phyloP scores from a whole-genome alignment of 768 basidiomycete species.

The Suillus placidus region DNA sequence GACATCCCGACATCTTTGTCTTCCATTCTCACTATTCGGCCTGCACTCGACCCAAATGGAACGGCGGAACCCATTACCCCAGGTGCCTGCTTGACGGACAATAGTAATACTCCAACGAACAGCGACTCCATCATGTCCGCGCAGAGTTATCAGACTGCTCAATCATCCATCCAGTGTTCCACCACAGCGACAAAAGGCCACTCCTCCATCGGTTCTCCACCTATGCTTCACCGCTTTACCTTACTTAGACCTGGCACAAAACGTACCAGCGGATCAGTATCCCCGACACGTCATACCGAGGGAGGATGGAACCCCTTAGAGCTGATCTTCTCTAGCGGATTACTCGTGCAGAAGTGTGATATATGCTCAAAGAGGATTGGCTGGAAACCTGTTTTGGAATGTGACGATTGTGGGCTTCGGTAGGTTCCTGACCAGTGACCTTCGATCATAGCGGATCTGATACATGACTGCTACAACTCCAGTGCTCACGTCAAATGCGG shows the following conservation, averaged over 20 bases:
- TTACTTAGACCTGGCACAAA: constrained; percentile 79
- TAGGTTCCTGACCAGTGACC: constrained; percentile 33
- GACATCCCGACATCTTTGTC: constrained; percentile 58
- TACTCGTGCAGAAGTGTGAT: constrained; percentile 78
- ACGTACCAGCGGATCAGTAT: constrained; percentile 42
- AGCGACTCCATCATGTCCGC: constrained; percentile 57
- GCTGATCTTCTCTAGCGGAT: constrained; percentile 72
- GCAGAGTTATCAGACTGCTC: constrained; percentile 66
- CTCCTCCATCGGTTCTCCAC: constrained; percentile 60
- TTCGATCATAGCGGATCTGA: constrained; percentile 8
- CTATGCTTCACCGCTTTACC: constrained; percentile 83
- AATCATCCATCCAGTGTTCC: constrained; percentile 48
- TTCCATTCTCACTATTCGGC: constrained; percentile 73
- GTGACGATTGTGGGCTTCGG: constrained; percentile 87
- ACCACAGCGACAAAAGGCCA: constrained; percentile 78
- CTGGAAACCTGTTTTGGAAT: constrained; percentile 83
- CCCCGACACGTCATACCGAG: constrained; percentile 32
- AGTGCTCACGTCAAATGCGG: constrained; percentile 90
- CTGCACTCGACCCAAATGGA: constrained; percentile 52
- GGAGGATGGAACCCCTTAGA: constrained; percentile 77
- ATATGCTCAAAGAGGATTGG: constrained; percentile 81
- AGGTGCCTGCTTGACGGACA: constrained; percentile 31
- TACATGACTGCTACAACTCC: constrained; percentile 18
- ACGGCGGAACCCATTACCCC: constrained; percentile 45
- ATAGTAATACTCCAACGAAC: constrained; percentile 42